A percentile compares a stretch with the other conserved stretches of the same genome.
These are phyloP conservation scores for Rhinocladiella mackenziei DNA, from an alignment of 2,329 filamentous ascomycete species.

Conservation along the genomic window DNA sequence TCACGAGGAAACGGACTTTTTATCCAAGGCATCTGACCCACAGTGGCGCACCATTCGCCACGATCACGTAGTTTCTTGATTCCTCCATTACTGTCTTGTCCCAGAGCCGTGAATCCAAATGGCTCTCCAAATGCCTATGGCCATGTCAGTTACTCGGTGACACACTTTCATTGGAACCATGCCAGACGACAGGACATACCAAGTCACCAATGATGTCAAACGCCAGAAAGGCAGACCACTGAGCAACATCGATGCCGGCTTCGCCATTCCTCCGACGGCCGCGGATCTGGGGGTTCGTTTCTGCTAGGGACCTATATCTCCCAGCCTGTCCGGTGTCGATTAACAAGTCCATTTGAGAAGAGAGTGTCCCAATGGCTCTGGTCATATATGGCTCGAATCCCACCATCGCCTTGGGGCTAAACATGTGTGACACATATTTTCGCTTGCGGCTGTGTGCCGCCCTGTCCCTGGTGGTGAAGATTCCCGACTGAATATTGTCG, in stretches of 20 bases:
- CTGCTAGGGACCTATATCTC: conserved; percentile 1
- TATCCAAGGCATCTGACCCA: conserved; percentile 18
- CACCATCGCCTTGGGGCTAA: conserved; percentile 34
- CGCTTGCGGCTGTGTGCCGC: conserved; percentile 36
- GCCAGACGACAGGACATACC: background rate
- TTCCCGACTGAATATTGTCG: conserved; percentile 34
- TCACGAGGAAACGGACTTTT: conserved; percentile 3
- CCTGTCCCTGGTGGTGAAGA: conserved; percentile 36
- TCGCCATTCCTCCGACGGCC: background rate
- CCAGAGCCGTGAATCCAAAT: conserved; percentile 28
- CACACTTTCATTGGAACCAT: too few species aligned
- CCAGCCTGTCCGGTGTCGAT: conserved; percentile 9
- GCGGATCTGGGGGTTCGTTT: background rate
- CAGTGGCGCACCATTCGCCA: conserved; percentile 15
- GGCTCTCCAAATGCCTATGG: conserved; percentile 31
- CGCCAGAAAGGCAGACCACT: conserved; percentile 5
- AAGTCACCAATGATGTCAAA: conserved; percentile 8
- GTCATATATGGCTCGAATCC: conserved; percentile 36
- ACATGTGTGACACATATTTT: conserved; percentile 37
- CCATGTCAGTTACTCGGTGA: too few species aligned
- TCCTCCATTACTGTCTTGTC: conserved; percentile 14
- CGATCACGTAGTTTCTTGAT: conserved; percentile 18
- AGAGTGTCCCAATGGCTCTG: conserved; percentile 27
- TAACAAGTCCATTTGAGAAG: conserved; percentile 24
- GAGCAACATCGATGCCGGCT: conserved; percentile 1